These are phyloP conservation scores for Celoporthe dispersa DNA, from an alignment of 2,329 filamentous ascomycete species.

Conservation along the genomic window DNA sequence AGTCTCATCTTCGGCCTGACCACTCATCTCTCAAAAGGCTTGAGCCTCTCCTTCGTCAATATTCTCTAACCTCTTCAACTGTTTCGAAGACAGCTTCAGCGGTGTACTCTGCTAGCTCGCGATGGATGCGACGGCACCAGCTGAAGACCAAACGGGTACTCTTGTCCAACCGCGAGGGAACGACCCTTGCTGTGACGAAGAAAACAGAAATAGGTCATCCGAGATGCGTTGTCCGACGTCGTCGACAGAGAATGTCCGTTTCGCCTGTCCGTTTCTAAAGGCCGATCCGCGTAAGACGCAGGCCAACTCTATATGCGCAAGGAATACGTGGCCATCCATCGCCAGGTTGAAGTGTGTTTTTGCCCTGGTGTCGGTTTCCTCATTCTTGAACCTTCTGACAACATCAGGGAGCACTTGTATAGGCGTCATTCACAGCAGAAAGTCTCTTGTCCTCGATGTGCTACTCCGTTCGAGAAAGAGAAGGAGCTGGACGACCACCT, in stretches of 20 bases:
- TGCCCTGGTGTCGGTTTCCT: not conserved
- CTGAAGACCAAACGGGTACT: not conserved
- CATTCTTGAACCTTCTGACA: not conserved
- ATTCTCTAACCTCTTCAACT: too few species aligned
- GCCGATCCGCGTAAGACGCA: conserved; percentile 5
- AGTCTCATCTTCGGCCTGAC: not conserved
- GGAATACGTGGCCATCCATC: conserved; percentile 13
- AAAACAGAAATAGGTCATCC: not conserved
- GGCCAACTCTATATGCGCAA: conserved; percentile 7
- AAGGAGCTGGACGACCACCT: conserved; percentile 7
- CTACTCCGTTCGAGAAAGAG: conserved; percentile 4
- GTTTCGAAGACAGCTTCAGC: not conserved
- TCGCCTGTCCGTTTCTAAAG: conserved; percentile 14
- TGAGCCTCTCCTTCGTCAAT: not conserved
- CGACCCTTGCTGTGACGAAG: not conserved
- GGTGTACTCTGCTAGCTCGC: not conserved
- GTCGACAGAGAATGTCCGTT: not conserved
- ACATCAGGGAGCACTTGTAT: conserved; percentile 14
- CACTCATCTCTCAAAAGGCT: too few species aligned
- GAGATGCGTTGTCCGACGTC: not conserved
- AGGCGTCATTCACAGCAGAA: conserved; percentile 8
- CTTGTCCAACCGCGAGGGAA: not conserved
- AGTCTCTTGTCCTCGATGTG: conserved; percentile 13
- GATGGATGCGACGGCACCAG: not conserved
- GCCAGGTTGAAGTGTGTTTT: conserved; percentile 9